Base-by-base conservation (phyloP, 2,329 filamentous ascomycete genomes). In the Orbilia oligospora region DNA sequence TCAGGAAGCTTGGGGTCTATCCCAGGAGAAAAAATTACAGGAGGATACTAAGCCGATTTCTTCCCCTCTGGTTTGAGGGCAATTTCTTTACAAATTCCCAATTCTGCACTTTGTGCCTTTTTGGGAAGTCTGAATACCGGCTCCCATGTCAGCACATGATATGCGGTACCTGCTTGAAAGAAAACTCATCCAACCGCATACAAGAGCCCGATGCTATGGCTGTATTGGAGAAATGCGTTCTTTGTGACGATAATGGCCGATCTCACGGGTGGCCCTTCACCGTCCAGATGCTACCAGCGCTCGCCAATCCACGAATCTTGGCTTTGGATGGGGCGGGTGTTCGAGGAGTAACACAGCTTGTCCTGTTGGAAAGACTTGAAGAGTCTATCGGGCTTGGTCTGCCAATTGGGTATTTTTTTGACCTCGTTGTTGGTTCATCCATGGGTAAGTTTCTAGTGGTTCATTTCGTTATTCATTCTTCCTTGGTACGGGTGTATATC, bases 281-380 rank as follows among this genome's bases (percentile, higher is more conserved):
- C 10, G 18, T 63, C n/a, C 44, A 55, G 16, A 49, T 63, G n/a
- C 18, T 20, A 14, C 69, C 61, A 6, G 16, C 55, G 10, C 27
- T 65, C 3, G 18, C 56, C 2, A 27, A 30, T 3, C 56, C 56
- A n/a, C 56, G 69, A 20, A 20, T 72, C 8, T 20, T 72, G 5
- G n/a, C 69, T 5, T 46, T 72, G 0, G 69, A 72, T 33, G 69
- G 69, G 5, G 69, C 44, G 16, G 69, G 69, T 14, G 58, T 72
- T 20, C 56, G 61, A 9, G 58, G 27, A 18, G 30, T 72, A 20
- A n/a, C 41, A 8, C 46, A 72, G 27, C 41, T 72, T 22, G 24
- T 65, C 4, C n/a, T 65, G 1, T n/a, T 72, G 18, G 24, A 48
- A 44, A 18, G 33, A n/a, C 30, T 72, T 0, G 56, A 72, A 36